Base-by-base conservation (phyloP, 441 rosid genomes). In the Mallotus repandus region DNA sequence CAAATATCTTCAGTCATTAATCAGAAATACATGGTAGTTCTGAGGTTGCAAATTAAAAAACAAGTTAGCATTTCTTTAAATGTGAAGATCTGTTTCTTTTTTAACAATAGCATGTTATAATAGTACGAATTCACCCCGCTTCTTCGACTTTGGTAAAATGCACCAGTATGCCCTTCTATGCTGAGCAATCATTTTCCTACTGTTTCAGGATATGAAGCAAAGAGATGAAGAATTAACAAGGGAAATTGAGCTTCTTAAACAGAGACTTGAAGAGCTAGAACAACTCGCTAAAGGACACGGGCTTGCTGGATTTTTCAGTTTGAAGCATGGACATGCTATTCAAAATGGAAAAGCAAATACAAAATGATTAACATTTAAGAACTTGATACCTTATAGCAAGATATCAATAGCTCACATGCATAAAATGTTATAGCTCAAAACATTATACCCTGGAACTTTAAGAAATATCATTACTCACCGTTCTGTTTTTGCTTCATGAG, bases 221-320 rank as follows among this genome's bases (percentile, higher is more conserved):
- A 89, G 84, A 81, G 92, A 92, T 53, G 91, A 89, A 65, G 80
- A 68, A 65, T 61, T 89, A 67, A 84, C 85, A 45, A 81, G 64
- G 76, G 85, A 86, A 88, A 67, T 88, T 35, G 81, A 85, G 43
- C 81, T 76, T 70, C 88, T 91, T 35, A 82, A 76, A 71, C 81
- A 81, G 49, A 89, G 84, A 76, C 77, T 92, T 66, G 86, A 73
- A 54, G 94, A 92, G 81, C 66, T 92, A 56, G 98, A 87, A 83
- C 81, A 86, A 66, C 89, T 85, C 38, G 88, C 90, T 1, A 86
- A 63, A 71, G 78, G 76, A 66, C 84, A 71, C 29, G 94, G 94
- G 48, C 84, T 84, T 49, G 63, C 70, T 16, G 94, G 94, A 55
- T 14, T 83, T 16, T 86, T 85, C 79, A 82, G 76, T 72, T 61